These are phyloP conservation scores for Fagus sylvatica DNA, from an alignment of 306 rosid species.

Conservation along the genomic window DNA sequence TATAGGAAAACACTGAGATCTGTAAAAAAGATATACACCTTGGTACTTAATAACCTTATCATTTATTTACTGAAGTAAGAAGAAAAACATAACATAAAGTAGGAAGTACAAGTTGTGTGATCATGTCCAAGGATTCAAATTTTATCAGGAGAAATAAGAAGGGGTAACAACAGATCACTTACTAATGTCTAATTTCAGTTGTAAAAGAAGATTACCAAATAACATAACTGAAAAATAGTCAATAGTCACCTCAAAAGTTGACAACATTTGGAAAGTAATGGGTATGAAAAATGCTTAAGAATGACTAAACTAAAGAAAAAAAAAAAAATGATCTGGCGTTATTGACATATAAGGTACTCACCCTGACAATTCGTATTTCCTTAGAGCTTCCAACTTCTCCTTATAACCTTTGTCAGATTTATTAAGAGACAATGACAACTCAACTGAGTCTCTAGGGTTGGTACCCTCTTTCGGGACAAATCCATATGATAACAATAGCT, in stretches of 20 bases:
- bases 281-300: not conserved
- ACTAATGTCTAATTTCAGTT: not conserved
- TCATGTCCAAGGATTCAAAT: not conserved
- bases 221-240: not conserved
- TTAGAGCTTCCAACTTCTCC: constrained; percentile 71
- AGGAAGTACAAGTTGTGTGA: not conserved
- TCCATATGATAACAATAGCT: constrained; percentile 86
- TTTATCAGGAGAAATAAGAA: not conserved
- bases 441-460: constrained; percentile 89
- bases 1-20: constrained; percentile 85
- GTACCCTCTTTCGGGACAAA: constrained; percentile 94
- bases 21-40: constrained; percentile 32
- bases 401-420: constrained; percentile 71
- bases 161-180: not conserved
- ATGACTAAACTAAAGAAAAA: not conserved
- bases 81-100: not conserved
- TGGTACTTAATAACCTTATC: constrained; percentile 13
- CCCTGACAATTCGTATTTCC: constrained; percentile 67
- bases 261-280: not conserved
- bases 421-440: constrained; percentile 64
- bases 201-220: not conserved
- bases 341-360: constrained; percentile 37
- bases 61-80: constrained; percentile 1
- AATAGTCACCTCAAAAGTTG: not conserved
- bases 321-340: not conserved